Evolutionary conservation across 495 filamentous ascomycete species (phyloP).

Genomic region (Opeltia flavorubescens): DNA sequence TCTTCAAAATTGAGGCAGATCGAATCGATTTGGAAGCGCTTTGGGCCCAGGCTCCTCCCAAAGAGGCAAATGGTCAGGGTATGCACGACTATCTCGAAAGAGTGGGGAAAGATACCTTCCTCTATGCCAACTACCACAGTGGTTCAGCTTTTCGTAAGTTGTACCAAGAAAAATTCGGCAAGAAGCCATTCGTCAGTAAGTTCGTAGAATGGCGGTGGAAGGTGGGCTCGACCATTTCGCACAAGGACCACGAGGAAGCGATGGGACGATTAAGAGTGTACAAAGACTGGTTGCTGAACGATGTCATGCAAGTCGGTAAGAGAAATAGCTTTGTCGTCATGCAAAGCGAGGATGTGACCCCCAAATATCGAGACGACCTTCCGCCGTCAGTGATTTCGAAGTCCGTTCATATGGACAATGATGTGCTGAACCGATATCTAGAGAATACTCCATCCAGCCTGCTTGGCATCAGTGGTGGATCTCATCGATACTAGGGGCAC

Average conservation of each 20-base stretch:
- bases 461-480: slow-evolving; percentile 1
- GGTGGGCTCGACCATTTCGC: neutral
- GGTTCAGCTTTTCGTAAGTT: neutral
- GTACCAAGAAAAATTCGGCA: neutral
- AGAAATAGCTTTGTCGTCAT: slow-evolving; percentile 2
- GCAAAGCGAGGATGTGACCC: slow-evolving; percentile 1
- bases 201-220: neutral
- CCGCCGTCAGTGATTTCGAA: neutral
- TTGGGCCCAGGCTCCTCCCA: slow-evolving; percentile 2
- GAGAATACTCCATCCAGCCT: neutral
- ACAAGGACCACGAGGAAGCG: neutral
- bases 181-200: slow-evolving; percentile 4
- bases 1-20: neutral
- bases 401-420: neutral
- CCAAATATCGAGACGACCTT: slow-evolving; percentile 6
- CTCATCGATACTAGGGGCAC: slow-evolving; percentile 3
- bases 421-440: neutral
- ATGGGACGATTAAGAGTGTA: slow-evolving; percentile 3
- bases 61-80: neutral
- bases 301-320: neutral
- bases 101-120: neutral
- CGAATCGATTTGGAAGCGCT: neutral
- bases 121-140: slow-evolving; percentile 5
- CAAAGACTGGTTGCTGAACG: slow-evolving; percentile 5
- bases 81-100: slow-evolving; percentile 4